Percentiles rank a stretch among this genome's conserved stretches.
Evolutionary conservation across 1,284 basidiomycete genomes (phyloP).

Genomic region (Cryptococcus hybrid): DNA sequence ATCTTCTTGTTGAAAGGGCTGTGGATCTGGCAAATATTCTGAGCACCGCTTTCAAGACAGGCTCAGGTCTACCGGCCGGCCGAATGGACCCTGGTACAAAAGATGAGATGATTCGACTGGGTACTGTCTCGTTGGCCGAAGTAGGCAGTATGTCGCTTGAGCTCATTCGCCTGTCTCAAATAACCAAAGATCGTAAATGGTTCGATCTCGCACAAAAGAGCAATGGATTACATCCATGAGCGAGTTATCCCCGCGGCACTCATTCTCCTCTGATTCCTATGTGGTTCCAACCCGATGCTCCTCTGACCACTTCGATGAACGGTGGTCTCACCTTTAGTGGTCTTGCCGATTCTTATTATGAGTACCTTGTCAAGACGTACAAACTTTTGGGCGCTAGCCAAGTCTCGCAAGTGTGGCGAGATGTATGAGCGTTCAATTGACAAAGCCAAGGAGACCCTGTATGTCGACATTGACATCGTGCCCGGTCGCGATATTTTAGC

Average conservation of each 20-base stretch:
- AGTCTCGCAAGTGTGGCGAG: conserved; percentile 49
- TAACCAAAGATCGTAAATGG: conserved; percentile 56
- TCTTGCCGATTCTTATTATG: conserved; percentile 55
- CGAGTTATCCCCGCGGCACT: conserved; percentile 41
- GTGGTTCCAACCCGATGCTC: conserved; percentile 45
- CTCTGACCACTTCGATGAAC: conserved; percentile 3
- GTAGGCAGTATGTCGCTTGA: conserved; percentile 57
- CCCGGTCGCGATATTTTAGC: conserved; percentile 49
- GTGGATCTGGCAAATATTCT: conserved; percentile 56
- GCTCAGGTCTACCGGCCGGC: conserved; percentile 51
- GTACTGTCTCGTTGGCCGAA: conserved; percentile 42
- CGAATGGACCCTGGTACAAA: conserved; percentile 47
- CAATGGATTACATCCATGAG: conserved; percentile 53
- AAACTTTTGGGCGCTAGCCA: conserved; percentile 51
- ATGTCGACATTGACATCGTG: conserved; percentile 48
- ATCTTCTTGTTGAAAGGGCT: conserved; percentile 55
- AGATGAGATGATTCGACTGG: conserved; percentile 17
- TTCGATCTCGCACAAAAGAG: conserved; percentile 55
- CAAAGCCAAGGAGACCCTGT: conserved; percentile 49
- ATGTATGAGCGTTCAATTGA: conserved; percentile 54
- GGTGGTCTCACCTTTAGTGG: conserved; percentile 53
- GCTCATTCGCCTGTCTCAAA: conserved; percentile 54
- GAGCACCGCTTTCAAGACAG: conserved; percentile 53
- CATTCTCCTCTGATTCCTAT: conserved; percentile 43
- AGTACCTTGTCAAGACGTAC: conserved; percentile 57